Percentiles rank a stretch among this genome's conserved stretches.
phyloP scores from a whole-genome alignment of 192 early-diverging fungal species.

The Dispira simplex region DNA sequence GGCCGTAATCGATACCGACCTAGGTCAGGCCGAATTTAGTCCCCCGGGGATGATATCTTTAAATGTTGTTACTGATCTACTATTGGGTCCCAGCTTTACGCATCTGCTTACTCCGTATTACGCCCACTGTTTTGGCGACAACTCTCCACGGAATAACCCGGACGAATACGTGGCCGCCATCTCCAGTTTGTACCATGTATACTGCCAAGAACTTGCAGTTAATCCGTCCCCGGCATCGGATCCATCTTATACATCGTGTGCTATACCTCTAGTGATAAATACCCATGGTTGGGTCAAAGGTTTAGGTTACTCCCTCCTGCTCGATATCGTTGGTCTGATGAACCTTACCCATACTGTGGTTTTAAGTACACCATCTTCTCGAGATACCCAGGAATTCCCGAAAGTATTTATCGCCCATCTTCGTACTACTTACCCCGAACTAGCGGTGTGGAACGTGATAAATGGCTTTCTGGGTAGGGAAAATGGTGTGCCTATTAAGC shows the following conservation, averaged over 20 bases:
- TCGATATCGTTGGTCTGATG: slow-evolving; percentile 40
- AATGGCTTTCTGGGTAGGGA: background rate
- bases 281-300: slow-evolving; percentile 91
- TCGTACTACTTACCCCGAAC: background rate
- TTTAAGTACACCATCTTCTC: slow-evolving; percentile 11
- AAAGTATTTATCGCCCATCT: background rate
- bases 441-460: background rate
- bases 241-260: slow-evolving; percentile 15
- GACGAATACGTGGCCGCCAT: slow-evolving; percentile 65
- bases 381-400: background rate
- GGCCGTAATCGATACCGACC: slow-evolving; percentile 81
- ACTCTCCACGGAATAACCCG: slow-evolving; percentile 60
- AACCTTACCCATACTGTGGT: slow-evolving; percentile 58
- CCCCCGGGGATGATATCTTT: slow-evolving; percentile 66
- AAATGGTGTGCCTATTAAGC: no score
- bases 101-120: slow-evolving; percentile 43
- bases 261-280: slow-evolving; percentile 81
- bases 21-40: slow-evolving; percentile 85
- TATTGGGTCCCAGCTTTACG: slow-evolving; percentile 77
- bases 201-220: slow-evolving; percentile 25
- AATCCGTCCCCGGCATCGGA: background rate
- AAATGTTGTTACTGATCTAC: slow-evolving; percentile 46
- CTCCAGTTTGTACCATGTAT: slow-evolving; percentile 39
- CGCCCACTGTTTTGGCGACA: slow-evolving; percentile 60
- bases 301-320: slow-evolving; percentile 69